Evolutionary conservation across 177 flowering plant species (phyloP).

Genomic region (Tripterygium wilfordii): DNA sequence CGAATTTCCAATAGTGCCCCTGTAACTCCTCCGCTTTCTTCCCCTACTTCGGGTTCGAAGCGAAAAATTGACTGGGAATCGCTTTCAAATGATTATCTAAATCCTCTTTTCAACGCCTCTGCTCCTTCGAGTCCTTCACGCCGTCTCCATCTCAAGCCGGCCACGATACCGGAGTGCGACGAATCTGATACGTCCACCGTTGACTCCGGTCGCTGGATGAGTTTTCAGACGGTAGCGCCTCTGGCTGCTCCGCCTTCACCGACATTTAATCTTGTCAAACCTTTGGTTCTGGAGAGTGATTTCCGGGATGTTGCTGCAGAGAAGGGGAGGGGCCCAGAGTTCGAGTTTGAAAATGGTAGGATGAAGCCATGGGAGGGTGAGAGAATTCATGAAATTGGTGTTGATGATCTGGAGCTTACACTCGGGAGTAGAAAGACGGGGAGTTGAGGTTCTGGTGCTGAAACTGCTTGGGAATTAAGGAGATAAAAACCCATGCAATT

Average conservation of each 20-base stretch:
- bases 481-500: neutral
- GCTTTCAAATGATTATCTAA: slow-evolving; percentile 34
- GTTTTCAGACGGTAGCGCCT: slow-evolving; percentile 49
- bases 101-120: slow-evolving; percentile 69
- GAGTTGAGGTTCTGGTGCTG: slow-evolving; percentile 5
- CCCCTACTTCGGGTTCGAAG: slow-evolving; percentile 54
- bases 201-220: slow-evolving; percentile 79
- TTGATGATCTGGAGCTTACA: slow-evolving; percentile 88
- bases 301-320: slow-evolving; percentile 19
- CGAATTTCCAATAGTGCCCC: slow-evolving; percentile 71
- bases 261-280: slow-evolving; percentile 76
- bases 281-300: slow-evolving; percentile 28
- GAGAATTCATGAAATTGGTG: slow-evolving; percentile 76
- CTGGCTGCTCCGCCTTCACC: slow-evolving; percentile 71
- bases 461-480: neutral
- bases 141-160: slow-evolving; percentile 43
- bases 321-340: slow-evolving; percentile 49
- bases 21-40: slow-evolving; percentile 64
- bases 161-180: slow-evolving; percentile 85
- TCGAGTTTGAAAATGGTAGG: slow-evolving; percentile 65
- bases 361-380: slow-evolving; percentile 98
- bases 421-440: slow-evolving; percentile 63
- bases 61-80: slow-evolving; percentile 60
- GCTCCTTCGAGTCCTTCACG: slow-evolving; percentile 91
- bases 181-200: slow-evolving; percentile 84